These are phyloP conservation scores for Paecilomyces variotii DNA, from an alignment of 2,329 filamentous ascomycete genomes.

Conservation along the genomic window DNA sequence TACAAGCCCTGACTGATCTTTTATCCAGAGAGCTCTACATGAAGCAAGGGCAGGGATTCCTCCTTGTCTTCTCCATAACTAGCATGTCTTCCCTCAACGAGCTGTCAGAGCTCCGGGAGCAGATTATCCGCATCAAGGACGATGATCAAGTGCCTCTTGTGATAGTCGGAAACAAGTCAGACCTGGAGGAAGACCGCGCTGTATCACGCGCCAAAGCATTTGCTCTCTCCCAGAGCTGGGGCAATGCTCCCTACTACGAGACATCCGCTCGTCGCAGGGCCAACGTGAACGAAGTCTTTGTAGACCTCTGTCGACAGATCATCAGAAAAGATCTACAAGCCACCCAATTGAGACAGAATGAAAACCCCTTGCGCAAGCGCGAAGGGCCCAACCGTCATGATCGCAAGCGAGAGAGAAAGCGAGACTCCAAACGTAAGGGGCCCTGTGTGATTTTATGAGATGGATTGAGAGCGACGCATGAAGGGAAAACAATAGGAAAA, in stretches of 20 bases:
- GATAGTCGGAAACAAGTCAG: conserved; percentile 86
- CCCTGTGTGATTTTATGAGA: conserved; percentile 33
- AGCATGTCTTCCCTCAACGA: conserved; percentile 76
- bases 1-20: neutral
- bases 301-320: conserved; percentile 77
- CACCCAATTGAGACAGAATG: conserved; percentile 22
- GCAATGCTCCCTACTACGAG: conserved; percentile 82
- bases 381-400: conserved; percentile 27
- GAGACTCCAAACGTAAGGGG: conserved; percentile 23
- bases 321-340: conserved; percentile 56
- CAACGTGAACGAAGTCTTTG: conserved; percentile 86
- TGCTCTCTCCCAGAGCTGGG: conserved; percentile 77
- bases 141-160: conserved; percentile 79
- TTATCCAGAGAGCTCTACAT: conserved; percentile 68
- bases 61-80: conserved; percentile 87
- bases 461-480: neutral
- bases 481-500: neutral
- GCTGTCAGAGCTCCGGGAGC: conserved; percentile 71
- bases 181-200: conserved; percentile 75
- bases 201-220: conserved; percentile 75
- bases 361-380: conserved; percentile 23
- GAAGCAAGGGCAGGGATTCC: conserved; percentile 86
- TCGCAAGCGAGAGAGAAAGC: conserved; percentile 24
- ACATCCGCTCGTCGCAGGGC: conserved; percentile 73
- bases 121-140: conserved; percentile 86